phyloP scores from a whole-genome alignment of 768 basidiomycete genomes.

The Panaeolus cyanescens region DNA sequence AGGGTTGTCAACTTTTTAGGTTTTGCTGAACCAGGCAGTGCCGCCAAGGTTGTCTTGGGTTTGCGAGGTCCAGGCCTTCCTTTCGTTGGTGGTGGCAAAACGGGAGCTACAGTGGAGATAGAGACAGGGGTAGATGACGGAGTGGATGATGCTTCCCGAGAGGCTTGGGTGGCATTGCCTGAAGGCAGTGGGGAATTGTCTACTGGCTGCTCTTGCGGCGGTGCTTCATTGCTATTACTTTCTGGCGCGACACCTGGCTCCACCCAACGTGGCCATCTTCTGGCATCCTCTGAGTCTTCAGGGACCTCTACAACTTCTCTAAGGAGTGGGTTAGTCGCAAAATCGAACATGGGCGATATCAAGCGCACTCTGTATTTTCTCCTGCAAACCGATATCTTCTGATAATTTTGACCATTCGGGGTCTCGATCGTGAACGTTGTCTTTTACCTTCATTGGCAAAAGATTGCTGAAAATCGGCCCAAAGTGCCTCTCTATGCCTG shows the following conservation, averaged over 20 bases:
- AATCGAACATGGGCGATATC: not conserved
- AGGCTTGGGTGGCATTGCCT: conserved; percentile 11
- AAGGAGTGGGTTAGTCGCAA: conserved; percentile 6
- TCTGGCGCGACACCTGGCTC: conserved; percentile 17
- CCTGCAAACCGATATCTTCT: conserved; percentile 78
- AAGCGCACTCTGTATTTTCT: conserved; percentile 67
- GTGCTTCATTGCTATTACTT: not conserved
- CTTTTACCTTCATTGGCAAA: conserved; percentile 33
- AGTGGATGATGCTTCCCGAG: not conserved
- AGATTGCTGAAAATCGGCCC: conserved; percentile 71
- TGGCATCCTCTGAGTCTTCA: conserved; percentile 74
- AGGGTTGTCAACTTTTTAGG: conserved; percentile 81
- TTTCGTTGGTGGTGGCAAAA: conserved; percentile 17
- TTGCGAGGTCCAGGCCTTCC: conserved; percentile 70
- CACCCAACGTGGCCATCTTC: conserved; percentile 67
- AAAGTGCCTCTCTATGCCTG: conserved; percentile 65
- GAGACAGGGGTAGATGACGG: conserved; percentile 2
- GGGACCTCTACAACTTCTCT: conserved; percentile 78
- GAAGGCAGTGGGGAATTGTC: conserved; percentile 1
- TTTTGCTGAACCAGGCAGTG: conserved; percentile 55
- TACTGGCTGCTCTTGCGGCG: not conserved
- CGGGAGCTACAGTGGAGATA: conserved; percentile 13
- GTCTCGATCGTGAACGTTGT: conserved; percentile 13
- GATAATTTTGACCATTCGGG: conserved; percentile 59
- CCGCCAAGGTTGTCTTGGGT: conserved; percentile 55